Percentiles rank a stretch among this genome's conserved stretches.
phyloP scores from a whole-genome alignment of 805 yeast genomes.

The Wickerhamiella musiphila region DNA sequence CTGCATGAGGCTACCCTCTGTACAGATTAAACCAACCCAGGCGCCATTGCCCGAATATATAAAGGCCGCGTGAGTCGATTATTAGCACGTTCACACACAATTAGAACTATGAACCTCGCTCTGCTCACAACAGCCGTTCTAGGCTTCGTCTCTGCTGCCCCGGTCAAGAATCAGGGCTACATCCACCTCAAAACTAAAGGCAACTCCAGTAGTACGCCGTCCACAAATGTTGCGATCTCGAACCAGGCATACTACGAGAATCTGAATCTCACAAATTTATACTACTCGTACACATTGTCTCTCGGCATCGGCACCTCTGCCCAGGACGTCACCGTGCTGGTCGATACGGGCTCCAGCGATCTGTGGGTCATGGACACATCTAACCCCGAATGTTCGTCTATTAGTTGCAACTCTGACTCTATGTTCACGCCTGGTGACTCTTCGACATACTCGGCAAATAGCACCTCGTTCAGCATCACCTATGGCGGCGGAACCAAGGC shows the following conservation, averaged over 20 bases:
- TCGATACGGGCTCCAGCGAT: slow-evolving; percentile 64
- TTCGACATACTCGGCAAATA: slow-evolving; percentile 11
- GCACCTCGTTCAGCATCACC: slow-evolving; percentile 12
- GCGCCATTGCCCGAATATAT: not conserved
- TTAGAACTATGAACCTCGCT: too few relatives aligned
- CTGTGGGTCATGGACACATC: slow-evolving; percentile 32
- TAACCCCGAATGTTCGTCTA: slow-evolving; percentile 8
- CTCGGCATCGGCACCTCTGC: slow-evolving; percentile 34
- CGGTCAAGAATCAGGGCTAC: not conserved
- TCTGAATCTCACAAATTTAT: slow-evolving; percentile 6
- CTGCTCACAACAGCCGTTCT: not conserved
- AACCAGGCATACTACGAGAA: not conserved
- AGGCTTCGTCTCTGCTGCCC: not conserved
- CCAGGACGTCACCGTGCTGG: slow-evolving; percentile 33
- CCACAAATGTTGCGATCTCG: not conserved
- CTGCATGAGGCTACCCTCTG: not conserved
- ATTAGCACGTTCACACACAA: too few relatives aligned
- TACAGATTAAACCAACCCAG: not conserved
- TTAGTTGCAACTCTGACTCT: slow-evolving; percentile 12
- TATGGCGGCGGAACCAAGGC: slow-evolving; percentile 33
- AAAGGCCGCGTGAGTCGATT: not conserved
- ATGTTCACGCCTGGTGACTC: slow-evolving; percentile 19
- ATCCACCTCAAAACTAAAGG: not conserved
- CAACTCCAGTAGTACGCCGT: not conserved
- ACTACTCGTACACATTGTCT: slow-evolving; percentile 13